Percentiles rank a stretch among this genome's conserved stretches.
These are phyloP conservation scores for Eimeria mitis DNA, from an alignment of 169 alveolate species.

Conservation along the genomic window DNA sequence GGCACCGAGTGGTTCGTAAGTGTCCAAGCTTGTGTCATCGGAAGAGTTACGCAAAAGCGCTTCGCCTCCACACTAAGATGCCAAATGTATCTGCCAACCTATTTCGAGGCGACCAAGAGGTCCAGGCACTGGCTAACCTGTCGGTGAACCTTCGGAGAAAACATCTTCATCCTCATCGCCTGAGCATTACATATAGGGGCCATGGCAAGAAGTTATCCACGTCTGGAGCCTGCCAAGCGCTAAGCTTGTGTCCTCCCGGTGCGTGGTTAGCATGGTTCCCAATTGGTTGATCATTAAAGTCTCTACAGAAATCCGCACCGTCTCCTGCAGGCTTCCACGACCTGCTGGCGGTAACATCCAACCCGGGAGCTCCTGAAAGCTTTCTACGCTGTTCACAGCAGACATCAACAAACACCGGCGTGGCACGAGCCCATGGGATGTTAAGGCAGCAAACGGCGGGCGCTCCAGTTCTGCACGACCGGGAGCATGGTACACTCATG, in stretches of 20 bases:
- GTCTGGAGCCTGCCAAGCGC: neutral
- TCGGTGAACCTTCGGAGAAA: neutral
- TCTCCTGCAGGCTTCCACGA: neutral
- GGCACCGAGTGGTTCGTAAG: neutral
- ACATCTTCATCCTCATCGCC: neutral
- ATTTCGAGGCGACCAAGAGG: neutral
- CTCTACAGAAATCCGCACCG: neutral
- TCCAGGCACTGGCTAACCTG: neutral
- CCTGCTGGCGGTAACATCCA: neutral
- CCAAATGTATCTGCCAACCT: neutral
- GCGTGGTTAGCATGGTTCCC: neutral
- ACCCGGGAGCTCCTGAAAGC: neutral
- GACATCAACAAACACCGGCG: neutral
- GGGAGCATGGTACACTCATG: neutral
- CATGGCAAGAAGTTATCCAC: neutral
- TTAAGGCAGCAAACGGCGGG: neutral
- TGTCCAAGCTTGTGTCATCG: neutral
- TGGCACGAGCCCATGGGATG: neutral
- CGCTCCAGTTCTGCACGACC: no score
- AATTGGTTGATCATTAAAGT: neutral
- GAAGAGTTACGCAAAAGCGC: neutral
- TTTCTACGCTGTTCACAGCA: neutral
- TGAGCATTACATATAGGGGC: neutral
- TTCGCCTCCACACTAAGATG: neutral
- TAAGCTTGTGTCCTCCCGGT: neutral